Evolutionary conservation across 768 basidiomycete genomes (phyloP), one percentile per base, ranked within the genome.

Genomic region (Agrocybe pediades): DNA sequence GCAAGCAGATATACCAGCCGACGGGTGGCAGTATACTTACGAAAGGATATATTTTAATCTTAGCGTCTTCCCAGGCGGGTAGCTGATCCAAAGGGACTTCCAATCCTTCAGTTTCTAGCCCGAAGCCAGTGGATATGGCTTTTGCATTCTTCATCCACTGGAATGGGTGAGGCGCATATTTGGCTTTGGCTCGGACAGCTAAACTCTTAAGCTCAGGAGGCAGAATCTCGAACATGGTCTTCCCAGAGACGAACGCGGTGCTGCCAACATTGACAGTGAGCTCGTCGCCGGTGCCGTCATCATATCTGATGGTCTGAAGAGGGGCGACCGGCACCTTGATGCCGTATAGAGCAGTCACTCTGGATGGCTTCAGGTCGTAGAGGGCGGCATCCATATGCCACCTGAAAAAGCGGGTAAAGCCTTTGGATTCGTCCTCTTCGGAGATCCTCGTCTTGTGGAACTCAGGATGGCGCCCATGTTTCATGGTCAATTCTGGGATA

Each of bases 301-400:
- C 91, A 65, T 93, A 92, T 51, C 87, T 73, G 52, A 81, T 80
- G 1, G 71, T 76, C 75, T 95, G 91, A 3, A 54, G 59, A 4
- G 73, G 66, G 2, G 90, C 92, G 17, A 74, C 51, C 1, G 92
- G 92, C 0, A 46, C 85, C 4, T 61, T 74, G 56, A 94, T 75
- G 1, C 85, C 90, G 60, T 92, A 92, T 11, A 94, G 81, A 1
- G 90, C 89, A 4, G 92, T 95, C 25, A 88, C 90, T 56, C 80
- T 85, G 4, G 91, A 90, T 16, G 88, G 88, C 8, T 81, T 80
- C 6, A 87, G 75, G 53, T 87, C 83, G 64, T 89, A 90, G 21
- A 92, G 68, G 1, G 90, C 90, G 1, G 93, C 91, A 60, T 94
- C 92, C 68, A 94, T 93, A 67, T 95, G 90, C 91, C 92, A 93